Conservation (phyloP, 2,329 filamentous ascomycete genomes). For the Trichoderma sp. region DNA sequence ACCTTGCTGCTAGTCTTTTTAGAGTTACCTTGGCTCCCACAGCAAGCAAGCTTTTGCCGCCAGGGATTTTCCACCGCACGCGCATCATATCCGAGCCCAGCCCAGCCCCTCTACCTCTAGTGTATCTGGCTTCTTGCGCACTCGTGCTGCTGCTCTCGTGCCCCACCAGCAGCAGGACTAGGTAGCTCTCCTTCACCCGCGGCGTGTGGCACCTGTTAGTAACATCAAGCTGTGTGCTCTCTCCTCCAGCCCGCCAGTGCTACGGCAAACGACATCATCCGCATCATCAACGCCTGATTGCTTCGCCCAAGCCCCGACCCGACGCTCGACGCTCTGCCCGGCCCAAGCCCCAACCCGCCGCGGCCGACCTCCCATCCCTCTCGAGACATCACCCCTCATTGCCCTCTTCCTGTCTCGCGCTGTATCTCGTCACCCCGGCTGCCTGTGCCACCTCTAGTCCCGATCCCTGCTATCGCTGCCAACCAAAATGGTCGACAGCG, state of each 20-base stretch:
- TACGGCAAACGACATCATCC: slow-evolving; percentile 34
- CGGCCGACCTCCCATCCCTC: not conserved
- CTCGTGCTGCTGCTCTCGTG: slow-evolving; percentile 5
- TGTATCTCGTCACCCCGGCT: slow-evolving; percentile 30
- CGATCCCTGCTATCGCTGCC: slow-evolving; percentile 37
- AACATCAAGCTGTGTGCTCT: slow-evolving; percentile 26
- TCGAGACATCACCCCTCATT: not conserved
- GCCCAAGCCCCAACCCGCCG: slow-evolving; percentile 9
- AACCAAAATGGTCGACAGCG: slow-evolving; percentile 91
- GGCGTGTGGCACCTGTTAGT: slow-evolving; percentile 22
- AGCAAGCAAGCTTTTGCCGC: not conserved
- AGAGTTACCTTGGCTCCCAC: not conserved
- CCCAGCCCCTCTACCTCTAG: slow-evolving; percentile 21
- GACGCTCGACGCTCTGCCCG: slow-evolving; percentile 11
- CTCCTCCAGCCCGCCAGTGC: slow-evolving; percentile 29
- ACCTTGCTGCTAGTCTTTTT: not conserved
- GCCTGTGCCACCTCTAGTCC: slow-evolving; percentile 31
- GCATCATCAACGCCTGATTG: slow-evolving; percentile 29
- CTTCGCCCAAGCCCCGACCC: slow-evolving; percentile 28
- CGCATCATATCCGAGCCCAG: slow-evolving; percentile 13
- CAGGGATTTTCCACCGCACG: not conserved
- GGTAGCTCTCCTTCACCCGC: slow-evolving; percentile 6
- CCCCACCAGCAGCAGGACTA: slow-evolving; percentile 5
- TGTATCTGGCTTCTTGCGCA: slow-evolving; percentile 22
- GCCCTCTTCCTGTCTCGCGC: slow-evolving; percentile 22